A percentile compares a stretch with the other conserved stretches of the same genome.
Conservation (phyloP, 371 early-diverging fungal genomes). For the Sporodiniella umbellata region DNA sequence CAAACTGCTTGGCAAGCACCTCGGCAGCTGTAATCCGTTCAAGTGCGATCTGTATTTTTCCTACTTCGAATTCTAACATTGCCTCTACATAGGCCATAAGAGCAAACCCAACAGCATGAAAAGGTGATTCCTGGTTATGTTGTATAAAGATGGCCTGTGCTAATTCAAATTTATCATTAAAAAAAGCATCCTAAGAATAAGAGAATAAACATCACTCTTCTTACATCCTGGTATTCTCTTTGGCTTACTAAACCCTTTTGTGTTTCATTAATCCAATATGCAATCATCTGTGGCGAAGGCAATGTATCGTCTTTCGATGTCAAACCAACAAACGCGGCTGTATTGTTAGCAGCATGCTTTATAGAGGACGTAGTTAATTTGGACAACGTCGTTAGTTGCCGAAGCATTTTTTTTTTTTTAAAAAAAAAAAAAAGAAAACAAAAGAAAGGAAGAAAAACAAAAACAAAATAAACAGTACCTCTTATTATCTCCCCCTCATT, state of each 20-base stretch:
- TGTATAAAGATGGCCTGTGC: constrained; percentile 37
- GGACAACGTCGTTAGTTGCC: constrained; percentile 36
- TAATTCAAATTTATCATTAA: constrained; percentile 43
- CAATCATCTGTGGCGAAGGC: constrained; percentile 30
- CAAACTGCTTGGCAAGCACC: constrained; percentile 27
- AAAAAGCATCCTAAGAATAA: constrained; percentile 42
- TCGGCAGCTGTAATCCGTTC: constrained; percentile 40
- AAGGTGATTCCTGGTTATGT: constrained; percentile 40
- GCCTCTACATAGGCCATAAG: constrained; percentile 49
- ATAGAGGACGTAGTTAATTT: constrained; percentile 36
- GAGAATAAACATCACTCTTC: neutral
- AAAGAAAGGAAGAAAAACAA: neutral
- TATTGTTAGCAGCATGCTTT: constrained; percentile 37
- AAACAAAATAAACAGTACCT: too few relatives aligned
- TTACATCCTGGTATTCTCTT: neutral
- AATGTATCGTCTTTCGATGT: constrained; percentile 23
- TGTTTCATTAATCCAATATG: constrained; percentile 44
- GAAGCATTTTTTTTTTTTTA: constrained; percentile 22
- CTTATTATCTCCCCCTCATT: neutral
- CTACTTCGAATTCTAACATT: constrained; percentile 41
- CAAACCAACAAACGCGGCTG: constrained; percentile 19
- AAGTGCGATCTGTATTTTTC: constrained; percentile 38
- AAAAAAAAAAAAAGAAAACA: neutral
- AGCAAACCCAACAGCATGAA: constrained; percentile 49
- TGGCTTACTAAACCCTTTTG: constrained; percentile 42